Base-by-base conservation (phyloP, 164 flowering plant genomes). In the Berberis thunbergii region DNA sequence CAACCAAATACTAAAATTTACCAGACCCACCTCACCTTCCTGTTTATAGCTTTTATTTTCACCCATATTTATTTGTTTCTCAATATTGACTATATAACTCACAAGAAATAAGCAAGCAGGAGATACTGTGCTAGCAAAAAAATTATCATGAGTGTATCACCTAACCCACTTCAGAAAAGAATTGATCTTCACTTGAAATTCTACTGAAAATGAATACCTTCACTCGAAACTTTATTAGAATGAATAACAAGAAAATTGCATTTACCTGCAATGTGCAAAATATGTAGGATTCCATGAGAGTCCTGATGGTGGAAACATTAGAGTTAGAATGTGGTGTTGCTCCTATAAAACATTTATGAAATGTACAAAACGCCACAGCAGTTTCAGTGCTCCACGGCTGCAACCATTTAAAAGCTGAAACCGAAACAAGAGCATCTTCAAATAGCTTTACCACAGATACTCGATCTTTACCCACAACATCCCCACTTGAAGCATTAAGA, bases 371-470 rank as follows among this genome's bases (percentile, higher is more conserved):
- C 7, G 95, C 96, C 67, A 91, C 87, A 1, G 86, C 78, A 63
- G 95, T 91, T 76, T 94, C 99, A 0, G 93, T 72, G 81, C 96
- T 91, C 86, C 89, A 83, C 7, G 93, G 83, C 10, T 94, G 95
- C 77, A 94, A 68, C 95, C 96, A 91, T 69, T 89, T 84, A 75
- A 87, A 94, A 48, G 80, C 82, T 0, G 88, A 87, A 60, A 91
- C 91, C 49, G 84, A 91, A 13, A 86, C 75, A 60, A 91, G 84
- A 41, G 87, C 86, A 61, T 87, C 88, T 69, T 86, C 76, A 64
- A 94, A 87, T n/a, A 86, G 73, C 78, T 80, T 87, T 71, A 73
- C 83, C 41, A 68, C 71, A 60, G 72, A 68, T 61, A 74, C 68
- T 46, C 61, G 72, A 12, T 67, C 66, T 70, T 54, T 74, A 42